These are phyloP conservation scores for Ascosphaera apis DNA, from an alignment of 2,329 filamentous ascomycete genomes.

Conservation along the genomic window DNA sequence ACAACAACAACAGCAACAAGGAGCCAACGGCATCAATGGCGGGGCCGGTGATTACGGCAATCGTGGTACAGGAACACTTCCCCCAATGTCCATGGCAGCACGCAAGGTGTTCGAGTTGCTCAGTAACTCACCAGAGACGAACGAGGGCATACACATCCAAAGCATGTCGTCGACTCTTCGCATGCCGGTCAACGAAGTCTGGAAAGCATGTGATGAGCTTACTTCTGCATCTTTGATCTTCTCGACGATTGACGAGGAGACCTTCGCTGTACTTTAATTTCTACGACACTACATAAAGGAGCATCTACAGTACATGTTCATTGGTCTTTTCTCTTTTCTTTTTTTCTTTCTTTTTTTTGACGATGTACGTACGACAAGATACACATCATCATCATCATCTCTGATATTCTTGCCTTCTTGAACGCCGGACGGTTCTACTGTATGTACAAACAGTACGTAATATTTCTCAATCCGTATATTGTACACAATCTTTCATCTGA, in stretches of 20 bases:
- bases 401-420: too few relatives aligned
- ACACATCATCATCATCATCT: too few relatives aligned
- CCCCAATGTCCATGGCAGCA: slow-evolving; percentile 31
- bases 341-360: too few relatives aligned
- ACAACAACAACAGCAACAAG: not conserved
- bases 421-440: too few relatives aligned
- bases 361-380: too few relatives aligned
- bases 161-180: slow-evolving; percentile 44
- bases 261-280: slow-evolving; percentile 62
- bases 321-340: not conserved
- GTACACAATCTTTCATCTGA: too few relatives aligned
- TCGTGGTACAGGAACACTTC: slow-evolving; percentile 18
- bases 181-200: slow-evolving; percentile 46
- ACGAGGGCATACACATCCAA: slow-evolving; percentile 66
- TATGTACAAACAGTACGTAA: too few relatives aligned
- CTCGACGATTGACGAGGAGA: slow-evolving; percentile 79
- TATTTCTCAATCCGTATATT: too few relatives aligned
- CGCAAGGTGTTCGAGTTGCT: slow-evolving; percentile 51
- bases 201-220: slow-evolving; percentile 62
- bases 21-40: slow-evolving; percentile 21
- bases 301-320: too few relatives aligned
- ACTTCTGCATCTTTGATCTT: slow-evolving; percentile 53
- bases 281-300: too few relatives aligned
- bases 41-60: slow-evolving; percentile 20
- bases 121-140: slow-evolving; percentile 41